Evolutionary conservation across 2,329 filamentous ascomycete species (phyloP).

Genomic region (Cladosporium halotolerans): DNA sequence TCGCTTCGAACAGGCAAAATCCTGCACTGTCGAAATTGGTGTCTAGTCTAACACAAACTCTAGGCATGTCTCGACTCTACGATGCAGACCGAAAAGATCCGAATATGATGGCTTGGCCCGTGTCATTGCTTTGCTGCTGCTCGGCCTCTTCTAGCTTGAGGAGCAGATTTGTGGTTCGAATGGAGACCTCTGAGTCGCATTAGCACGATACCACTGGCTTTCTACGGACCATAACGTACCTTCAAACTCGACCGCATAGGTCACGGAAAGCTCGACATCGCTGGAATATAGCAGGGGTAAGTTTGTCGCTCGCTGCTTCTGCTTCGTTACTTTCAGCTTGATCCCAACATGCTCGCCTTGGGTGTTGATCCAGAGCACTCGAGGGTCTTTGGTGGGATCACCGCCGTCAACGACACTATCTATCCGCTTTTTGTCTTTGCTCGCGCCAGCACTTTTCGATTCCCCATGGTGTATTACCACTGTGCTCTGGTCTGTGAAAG

Average conservation of each 20-base stretch:
- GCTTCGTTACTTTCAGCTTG: slow-evolving; percentile 57
- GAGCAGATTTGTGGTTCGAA: slow-evolving; percentile 58
- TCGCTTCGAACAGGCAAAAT: no score
- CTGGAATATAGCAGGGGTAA: slow-evolving; percentile 49
- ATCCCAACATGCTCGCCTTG: slow-evolving; percentile 57
- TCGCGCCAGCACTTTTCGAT: slow-evolving; percentile 19
- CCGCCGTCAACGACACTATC: neutral
- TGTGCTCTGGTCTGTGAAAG: slow-evolving; percentile 23
- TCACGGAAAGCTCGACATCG: slow-evolving; percentile 61
- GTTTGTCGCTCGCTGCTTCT: slow-evolving; percentile 37
- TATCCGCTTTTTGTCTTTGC: neutral
- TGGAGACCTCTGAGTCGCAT: slow-evolving; percentile 53
- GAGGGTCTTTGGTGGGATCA: slow-evolving; percentile 29
- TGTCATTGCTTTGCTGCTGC: slow-evolving; percentile 52
- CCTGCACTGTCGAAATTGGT: no score
- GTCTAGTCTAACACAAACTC: no score
- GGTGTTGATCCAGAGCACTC: slow-evolving; percentile 63
- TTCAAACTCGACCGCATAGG: slow-evolving; percentile 66
- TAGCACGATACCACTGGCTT: slow-evolving; percentile 6
- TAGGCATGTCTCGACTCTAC: neutral
- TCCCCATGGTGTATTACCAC: slow-evolving; percentile 23
- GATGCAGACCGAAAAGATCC: slow-evolving; percentile 35
- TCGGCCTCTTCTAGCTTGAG: slow-evolving; percentile 60
- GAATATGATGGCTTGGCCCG: slow-evolving; percentile 63
- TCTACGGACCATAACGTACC: slow-evolving; percentile 45